These are phyloP conservation scores for Pythium vanterpoolii DNA, from an alignment of 352 stramenopile species.

Conservation along the genomic window DNA sequence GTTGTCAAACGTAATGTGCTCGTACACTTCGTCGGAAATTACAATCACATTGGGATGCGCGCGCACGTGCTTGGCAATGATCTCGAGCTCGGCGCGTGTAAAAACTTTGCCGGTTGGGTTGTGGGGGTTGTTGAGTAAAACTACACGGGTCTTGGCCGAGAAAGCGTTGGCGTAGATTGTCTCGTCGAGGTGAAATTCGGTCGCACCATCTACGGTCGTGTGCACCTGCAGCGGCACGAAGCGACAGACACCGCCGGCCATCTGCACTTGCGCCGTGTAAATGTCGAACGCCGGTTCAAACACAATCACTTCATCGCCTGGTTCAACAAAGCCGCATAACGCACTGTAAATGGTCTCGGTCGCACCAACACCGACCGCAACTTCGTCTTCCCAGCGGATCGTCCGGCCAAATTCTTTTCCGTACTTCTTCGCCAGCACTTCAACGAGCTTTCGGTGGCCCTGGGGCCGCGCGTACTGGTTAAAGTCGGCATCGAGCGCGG, in stretches of 20 bases:
- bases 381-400: constrained; percentile 89
- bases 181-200: constrained; percentile 86
- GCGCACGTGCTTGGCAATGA: constrained; percentile 88
- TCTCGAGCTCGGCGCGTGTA: constrained; percentile 88
- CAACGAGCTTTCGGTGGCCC: constrained; percentile 79
- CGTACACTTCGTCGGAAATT: constrained; percentile 98
- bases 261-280: constrained; percentile 89
- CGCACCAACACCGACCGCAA: constrained; percentile 93
- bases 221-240: constrained; percentile 83
- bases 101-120: constrained; percentile 99
- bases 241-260: constrained; percentile 71
- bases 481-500: constrained; percentile 89
- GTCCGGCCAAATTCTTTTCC: constrained; percentile 73
- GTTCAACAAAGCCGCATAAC: constrained; percentile 90
- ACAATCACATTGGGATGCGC: constrained; percentile 89
- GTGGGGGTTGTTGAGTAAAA: constrained; percentile 98
- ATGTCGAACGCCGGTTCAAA: constrained; percentile 98
- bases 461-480: constrained; percentile 94
- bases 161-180: constrained; percentile 83
- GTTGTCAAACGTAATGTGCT: constrained; percentile 93
- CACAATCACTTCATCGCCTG: constrained; percentile 95
- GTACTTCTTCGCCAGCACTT: constrained; percentile 91
- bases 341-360: constrained; percentile 95
- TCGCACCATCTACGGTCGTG: constrained; percentile 29
- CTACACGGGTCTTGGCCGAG: constrained; percentile 89